phyloP scores from a whole-genome alignment of 139 green algal genomes.

The Chlamydomonas incerta region DNA sequence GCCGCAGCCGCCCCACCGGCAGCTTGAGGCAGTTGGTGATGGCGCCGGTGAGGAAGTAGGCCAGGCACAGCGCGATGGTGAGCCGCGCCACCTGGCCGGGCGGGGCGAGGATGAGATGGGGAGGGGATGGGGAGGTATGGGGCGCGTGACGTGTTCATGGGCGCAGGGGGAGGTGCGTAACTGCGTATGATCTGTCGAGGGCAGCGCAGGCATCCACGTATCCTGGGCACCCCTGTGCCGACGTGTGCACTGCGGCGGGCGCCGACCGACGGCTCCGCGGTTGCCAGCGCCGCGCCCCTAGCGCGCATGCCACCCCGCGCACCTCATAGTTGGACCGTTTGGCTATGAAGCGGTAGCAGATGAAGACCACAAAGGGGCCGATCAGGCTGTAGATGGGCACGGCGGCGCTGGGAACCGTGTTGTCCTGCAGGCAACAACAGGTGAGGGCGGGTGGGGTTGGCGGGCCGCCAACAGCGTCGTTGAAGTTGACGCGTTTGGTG shows the following conservation, averaged over 20 bases:
- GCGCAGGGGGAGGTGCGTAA: too few relatives aligned
- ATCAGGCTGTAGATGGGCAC: slow-evolving; percentile 54
- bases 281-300: too few relatives aligned
- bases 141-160: too few relatives aligned
- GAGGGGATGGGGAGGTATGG: background rate
- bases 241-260: too few relatives aligned
- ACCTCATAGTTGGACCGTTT: background rate
- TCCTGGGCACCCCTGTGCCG: too few relatives aligned
- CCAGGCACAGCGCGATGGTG: background rate
- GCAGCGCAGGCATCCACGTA: too few relatives aligned
- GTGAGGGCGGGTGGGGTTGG: too few relatives aligned
- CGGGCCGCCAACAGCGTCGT: background rate
- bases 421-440: background rate
- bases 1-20: slow-evolving; percentile 62
- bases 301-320: too few relatives aligned
- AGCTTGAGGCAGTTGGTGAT: slow-evolving; percentile 68
- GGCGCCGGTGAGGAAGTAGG: slow-evolving; percentile 48
- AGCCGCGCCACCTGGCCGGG: background rate
- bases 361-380: slow-evolving; percentile 33
- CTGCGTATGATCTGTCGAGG: too few relatives aligned
- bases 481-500: background rate
- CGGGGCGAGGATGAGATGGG: background rate
- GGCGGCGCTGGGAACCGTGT: slow-evolving; percentile 60
- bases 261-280: too few relatives aligned
- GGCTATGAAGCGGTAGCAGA: background rate